Evolutionary conservation across 2,329 filamentous ascomycete species (phyloP).

Genomic region (Ophiostoma perfectum): DNA sequence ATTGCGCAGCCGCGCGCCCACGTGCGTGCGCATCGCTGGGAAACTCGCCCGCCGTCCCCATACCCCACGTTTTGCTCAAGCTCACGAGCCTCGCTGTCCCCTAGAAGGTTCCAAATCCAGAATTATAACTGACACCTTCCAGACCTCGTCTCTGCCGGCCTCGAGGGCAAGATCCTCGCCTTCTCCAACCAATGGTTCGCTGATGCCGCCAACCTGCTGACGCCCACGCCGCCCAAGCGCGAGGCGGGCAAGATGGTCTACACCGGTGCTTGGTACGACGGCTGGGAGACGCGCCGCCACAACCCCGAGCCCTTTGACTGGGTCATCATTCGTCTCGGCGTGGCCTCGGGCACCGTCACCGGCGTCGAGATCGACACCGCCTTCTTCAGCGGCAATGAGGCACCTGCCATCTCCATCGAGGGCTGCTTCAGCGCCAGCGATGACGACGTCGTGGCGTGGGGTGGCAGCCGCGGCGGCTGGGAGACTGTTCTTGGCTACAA

Average conservation of each 20-base stretch:
- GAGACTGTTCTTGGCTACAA: constrained; percentile 64
- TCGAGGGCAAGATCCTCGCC: constrained; percentile 59
- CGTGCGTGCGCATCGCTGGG: not conserved
- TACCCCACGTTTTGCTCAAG: not conserved
- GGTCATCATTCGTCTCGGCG: constrained; percentile 60
- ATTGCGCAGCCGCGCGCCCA: not conserved
- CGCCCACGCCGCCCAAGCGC: constrained; percentile 56
- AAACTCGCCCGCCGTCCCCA: not conserved
- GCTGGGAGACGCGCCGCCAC: constrained; percentile 64
- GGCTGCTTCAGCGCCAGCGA: constrained; percentile 59
- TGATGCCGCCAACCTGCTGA: constrained; percentile 59
- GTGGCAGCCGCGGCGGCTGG: constrained; percentile 58
- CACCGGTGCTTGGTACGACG: constrained; percentile 65
- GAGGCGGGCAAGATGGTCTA: constrained; percentile 64
- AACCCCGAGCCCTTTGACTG: constrained; percentile 61
- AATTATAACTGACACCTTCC: not conserved
- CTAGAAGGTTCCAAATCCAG: too few relatives aligned
- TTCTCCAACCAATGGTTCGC: constrained; percentile 67
- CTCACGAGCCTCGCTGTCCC: not conserved
- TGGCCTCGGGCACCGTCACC: constrained; percentile 64
- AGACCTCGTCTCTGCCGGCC: constrained; percentile 57
- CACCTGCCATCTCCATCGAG: constrained; percentile 71
- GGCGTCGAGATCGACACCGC: constrained; percentile 77
- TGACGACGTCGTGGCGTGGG: constrained; percentile 56
- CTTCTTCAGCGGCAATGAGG: constrained; percentile 78